Evolutionary conservation across 805 yeast genomes (phyloP).

Genomic region (Geotrichum ghanense): DNA sequence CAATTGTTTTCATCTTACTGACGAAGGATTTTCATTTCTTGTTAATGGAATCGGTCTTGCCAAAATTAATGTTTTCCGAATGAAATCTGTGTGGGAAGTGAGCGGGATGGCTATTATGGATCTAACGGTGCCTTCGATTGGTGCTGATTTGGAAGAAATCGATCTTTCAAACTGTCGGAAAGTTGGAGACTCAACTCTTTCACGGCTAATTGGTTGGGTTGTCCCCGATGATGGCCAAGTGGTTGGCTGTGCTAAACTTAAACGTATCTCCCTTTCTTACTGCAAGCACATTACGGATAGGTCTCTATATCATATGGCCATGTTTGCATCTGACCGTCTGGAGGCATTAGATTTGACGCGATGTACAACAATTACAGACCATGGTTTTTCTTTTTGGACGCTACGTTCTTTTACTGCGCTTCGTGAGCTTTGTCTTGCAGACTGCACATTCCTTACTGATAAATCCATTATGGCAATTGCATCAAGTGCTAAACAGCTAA

Average conservation of each 20-base stretch:
- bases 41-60: slow-evolving; percentile 67
- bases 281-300: slow-evolving; percentile 67
- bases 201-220: slow-evolving; percentile 53
- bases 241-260: slow-evolving; percentile 51
- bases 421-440: slow-evolving; percentile 44
- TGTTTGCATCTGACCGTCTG: slow-evolving; percentile 44
- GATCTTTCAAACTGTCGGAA: slow-evolving; percentile 65
- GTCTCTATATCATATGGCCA: slow-evolving; percentile 50
- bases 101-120: slow-evolving; percentile 79
- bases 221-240: slow-evolving; percentile 11
- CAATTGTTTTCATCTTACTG: slow-evolving; percentile 68
- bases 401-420: slow-evolving; percentile 43
- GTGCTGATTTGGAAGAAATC: slow-evolving; percentile 43
- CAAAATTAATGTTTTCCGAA: slow-evolving; percentile 39
- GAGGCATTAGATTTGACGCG: slow-evolving; percentile 53
- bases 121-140: slow-evolving; percentile 53
- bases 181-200: slow-evolving; percentile 60
- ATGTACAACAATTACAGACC: slow-evolving; percentile 69
- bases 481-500: slow-evolving; percentile 46
- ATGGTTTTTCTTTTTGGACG: slow-evolving; percentile 60
- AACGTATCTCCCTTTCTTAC: slow-evolving; percentile 49
- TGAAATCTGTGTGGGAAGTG: slow-evolving; percentile 68
- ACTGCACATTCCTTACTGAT: slow-evolving; percentile 66
- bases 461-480: slow-evolving; percentile 51
- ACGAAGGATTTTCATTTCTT: slow-evolving; percentile 60